Evolutionary conservation across 768 basidiomycete species (phyloP), one percentile per base, ranked within the genome.

Genomic region (Termitomyces sp.): DNA sequence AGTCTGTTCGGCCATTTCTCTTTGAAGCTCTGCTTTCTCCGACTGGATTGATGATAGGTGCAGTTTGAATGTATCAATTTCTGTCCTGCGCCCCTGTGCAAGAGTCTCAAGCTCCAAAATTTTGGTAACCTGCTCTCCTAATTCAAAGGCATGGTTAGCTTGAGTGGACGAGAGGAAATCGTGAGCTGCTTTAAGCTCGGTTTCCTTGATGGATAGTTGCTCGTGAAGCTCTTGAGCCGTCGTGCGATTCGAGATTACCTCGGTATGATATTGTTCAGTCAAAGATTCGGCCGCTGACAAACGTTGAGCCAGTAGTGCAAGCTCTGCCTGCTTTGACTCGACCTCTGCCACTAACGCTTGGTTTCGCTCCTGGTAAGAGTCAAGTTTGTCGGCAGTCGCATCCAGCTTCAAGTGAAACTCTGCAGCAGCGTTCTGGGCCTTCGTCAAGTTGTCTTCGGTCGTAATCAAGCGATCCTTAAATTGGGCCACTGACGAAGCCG

Each of bases 81-180:
- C 51, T 3, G 45, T 16, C 29, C 47, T 53, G 1, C 22, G 51
- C 11, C 31, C 29, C 23, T 54, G 39, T 12, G 56, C 35, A 31
- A 22, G 49, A 12, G 29, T 38, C 18, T 63, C 54, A 2, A 63
- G 54, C 7, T 53, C 54, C 51, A 36, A 57, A 27, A 63, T 60
- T 18, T 25, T 41, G 22, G 43, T 39, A 23, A 33, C 33, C 39
- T 57, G 56, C 31, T 56, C 59, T 23, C 50, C 60, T 25, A 46
- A 22, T 36, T 63, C 64, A 22, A 54, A 33, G 1, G 23, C 35
- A 31, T 60, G 61, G 3, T 23, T 50, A 9, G 50, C 25, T 51
- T 54, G 43, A 35, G 56, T 36, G 10, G 52, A 57, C 13, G 36
- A 48, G 35, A 68, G 53, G 10, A 47, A 47, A 20, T 63, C 56